Evolutionary conservation across 805 yeast species (phyloP).

Genomic region (Millerago galiae): DNA sequence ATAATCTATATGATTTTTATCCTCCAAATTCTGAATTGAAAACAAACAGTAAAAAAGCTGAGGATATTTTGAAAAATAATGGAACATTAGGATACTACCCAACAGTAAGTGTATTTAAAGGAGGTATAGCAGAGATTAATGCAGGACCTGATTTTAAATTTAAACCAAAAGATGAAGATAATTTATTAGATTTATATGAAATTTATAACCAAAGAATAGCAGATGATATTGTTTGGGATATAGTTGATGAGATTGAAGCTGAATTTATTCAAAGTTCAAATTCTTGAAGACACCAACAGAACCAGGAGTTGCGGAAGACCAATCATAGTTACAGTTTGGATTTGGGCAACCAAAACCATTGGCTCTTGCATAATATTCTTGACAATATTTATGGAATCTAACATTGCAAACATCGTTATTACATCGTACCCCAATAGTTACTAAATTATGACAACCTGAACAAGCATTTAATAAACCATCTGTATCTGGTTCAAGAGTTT

Average conservation of each 20-base stretch:
- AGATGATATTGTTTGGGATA: constrained; percentile 78
- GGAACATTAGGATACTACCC: constrained; percentile 90
- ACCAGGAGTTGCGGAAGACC: constrained; percentile 7
- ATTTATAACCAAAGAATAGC: constrained; percentile 65
- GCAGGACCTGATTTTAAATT: constrained; percentile 58
- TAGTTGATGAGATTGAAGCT: constrained; percentile 77
- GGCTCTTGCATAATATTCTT: constrained; percentile 31
- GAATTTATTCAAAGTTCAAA: constrained; percentile 34
- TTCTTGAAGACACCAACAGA: neutral
- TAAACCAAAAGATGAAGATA: constrained; percentile 30
- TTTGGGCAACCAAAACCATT: constrained; percentile 30
- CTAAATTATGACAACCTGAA: constrained; percentile 43
- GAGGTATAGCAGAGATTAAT: constrained; percentile 68
- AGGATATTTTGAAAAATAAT: constrained; percentile 54
- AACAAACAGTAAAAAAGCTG: constrained; percentile 27
- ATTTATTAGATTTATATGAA: constrained; percentile 46
- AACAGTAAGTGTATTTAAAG: constrained; percentile 72
- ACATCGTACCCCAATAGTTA: constrained; percentile 46
- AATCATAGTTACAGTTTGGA: constrained; percentile 19
- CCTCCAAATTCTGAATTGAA: constrained; percentile 68
- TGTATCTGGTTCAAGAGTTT: constrained; percentile 12
- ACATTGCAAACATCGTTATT: constrained; percentile 27
- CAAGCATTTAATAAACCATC: constrained; percentile 39
- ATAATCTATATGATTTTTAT: constrained; percentile 62
- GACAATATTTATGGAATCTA: constrained; percentile 46